A percentile compares a stretch with the other conserved stretches of the same genome.
These are phyloP conservation scores for Knoxdaviesia capensis DNA, from an alignment of 2,329 filamentous ascomycete species.

Conservation along the genomic window DNA sequence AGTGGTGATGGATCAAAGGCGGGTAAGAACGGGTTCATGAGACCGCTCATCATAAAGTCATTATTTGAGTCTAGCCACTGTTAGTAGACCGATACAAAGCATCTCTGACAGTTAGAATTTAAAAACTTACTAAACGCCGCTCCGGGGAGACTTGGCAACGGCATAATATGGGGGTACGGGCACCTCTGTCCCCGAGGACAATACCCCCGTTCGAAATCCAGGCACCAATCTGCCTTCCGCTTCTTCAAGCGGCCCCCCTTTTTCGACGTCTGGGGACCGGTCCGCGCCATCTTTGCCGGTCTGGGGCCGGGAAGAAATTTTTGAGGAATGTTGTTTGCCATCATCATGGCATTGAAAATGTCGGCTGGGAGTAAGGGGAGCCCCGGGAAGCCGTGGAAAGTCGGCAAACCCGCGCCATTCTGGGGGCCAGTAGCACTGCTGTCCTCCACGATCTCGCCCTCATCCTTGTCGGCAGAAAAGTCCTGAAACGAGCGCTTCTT, in stretches of 20 bases:
- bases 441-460: not conserved
- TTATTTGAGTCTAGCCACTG: not conserved
- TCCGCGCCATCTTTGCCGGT: not conserved
- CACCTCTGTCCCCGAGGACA: constrained; percentile 49
- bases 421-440: too few relatives aligned
- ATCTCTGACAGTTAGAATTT: not conserved
- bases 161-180: constrained; percentile 44
- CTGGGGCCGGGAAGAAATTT: not conserved
- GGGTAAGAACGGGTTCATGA: too few relatives aligned
- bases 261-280: not conserved
- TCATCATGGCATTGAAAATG: not conserved
- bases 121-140: constrained; percentile 1
- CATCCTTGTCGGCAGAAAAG: not conserved
- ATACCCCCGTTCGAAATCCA: constrained; percentile 57
- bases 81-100: not conserved
- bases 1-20: too few relatives aligned
- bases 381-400: not conserved
- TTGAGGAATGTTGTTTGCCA: not conserved
- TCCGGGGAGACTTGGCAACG: not conserved
- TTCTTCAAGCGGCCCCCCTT: constrained; percentile 5
- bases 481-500: constrained; percentile 3
- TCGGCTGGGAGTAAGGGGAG: not conserved
- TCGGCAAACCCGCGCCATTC: too few relatives aligned
- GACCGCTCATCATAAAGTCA: too few relatives aligned
- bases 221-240: constrained; percentile 31